Conservation (phyloP, 495 filamentous ascomycete species). For the Terfezia claveryi region DNA sequence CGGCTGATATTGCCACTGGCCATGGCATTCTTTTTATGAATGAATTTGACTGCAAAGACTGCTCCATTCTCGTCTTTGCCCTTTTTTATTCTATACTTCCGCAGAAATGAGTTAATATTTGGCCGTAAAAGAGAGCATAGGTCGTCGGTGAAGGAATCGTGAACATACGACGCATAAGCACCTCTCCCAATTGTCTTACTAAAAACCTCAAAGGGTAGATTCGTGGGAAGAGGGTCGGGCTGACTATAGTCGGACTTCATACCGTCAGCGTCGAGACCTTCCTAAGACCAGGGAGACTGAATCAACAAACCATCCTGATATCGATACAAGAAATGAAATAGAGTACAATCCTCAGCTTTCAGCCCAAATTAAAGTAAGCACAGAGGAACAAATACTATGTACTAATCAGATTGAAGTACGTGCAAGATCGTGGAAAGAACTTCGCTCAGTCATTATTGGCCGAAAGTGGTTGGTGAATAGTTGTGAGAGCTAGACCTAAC, state of each 20-base stretch:
- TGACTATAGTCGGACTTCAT: constrained; percentile 24
- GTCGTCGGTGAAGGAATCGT: background rate
- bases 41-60: constrained; percentile 92
- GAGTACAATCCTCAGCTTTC: too few species aligned
- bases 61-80: constrained; percentile 47
- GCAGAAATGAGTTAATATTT: background rate
- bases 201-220: constrained; percentile 83
- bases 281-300: too few species aligned
- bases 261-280: too few species aligned
- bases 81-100: constrained; percentile 60
- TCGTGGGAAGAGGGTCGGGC: constrained; percentile 58
- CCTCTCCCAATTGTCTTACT: constrained; percentile 91
- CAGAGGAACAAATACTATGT: too few species aligned
- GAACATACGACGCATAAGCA: constrained; percentile 80
- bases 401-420: too few species aligned
- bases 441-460: too few species aligned
- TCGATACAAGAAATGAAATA: too few species aligned
- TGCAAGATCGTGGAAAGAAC: too few species aligned
- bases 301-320: too few species aligned
- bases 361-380: too few species aligned
- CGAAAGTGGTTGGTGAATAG: too few species aligned
- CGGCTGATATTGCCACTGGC: constrained; percentile 69
- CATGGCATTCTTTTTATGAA: constrained; percentile 85
- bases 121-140: constrained; percentile 1
- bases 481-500: too few species aligned